Conservation (phyloP, 2,329 filamentous ascomycete species). For the Mycosphaerella sp. region DNA sequence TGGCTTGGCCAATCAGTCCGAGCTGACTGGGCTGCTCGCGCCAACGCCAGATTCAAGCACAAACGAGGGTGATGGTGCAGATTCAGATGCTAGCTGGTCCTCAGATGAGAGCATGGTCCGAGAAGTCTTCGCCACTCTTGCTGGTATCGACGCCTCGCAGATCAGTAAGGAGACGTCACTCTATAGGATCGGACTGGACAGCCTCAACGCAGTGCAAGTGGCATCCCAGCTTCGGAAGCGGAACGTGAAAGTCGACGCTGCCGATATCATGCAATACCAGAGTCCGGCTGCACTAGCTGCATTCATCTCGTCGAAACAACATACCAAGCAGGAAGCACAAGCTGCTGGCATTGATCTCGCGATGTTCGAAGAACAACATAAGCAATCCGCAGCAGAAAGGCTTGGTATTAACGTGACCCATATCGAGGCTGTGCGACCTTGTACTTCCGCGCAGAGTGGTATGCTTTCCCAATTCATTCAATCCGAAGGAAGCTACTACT, state of each 20-base stretch:
- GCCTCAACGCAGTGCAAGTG: conserved; percentile 77
- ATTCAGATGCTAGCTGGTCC: conserved; percentile 41
- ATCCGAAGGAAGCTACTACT: conserved; percentile 62
- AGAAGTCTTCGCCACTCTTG: conserved; percentile 53
- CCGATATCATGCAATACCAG: conserved; percentile 62
- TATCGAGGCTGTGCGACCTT: conserved; percentile 62
- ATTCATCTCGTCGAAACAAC: conserved; percentile 7
- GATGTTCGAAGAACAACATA: conserved; percentile 46
- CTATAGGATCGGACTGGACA: conserved; percentile 84
- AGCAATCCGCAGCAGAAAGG: conserved; percentile 30
- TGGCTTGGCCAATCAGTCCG: conserved; percentile 14
- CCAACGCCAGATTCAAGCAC: background rate
- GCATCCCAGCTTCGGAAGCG: conserved; percentile 59
- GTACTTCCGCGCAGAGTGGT: conserved; percentile 71
- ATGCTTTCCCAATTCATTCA: conserved; percentile 70
- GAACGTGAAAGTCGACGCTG: conserved; percentile 56
- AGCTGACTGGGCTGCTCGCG: conserved; percentile 18
- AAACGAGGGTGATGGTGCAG: background rate
- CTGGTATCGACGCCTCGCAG: conserved; percentile 43
- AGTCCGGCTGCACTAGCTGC: conserved; percentile 24
- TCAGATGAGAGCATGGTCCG: conserved; percentile 50
- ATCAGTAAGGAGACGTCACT: conserved; percentile 64
- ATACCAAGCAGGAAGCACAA: background rate
- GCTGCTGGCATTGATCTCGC: conserved; percentile 42
- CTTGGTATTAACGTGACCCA: conserved; percentile 31